These are phyloP conservation scores for Pythium guiyangense DNA, from an alignment of 352 stramenopile genomes.

Conservation along the genomic window DNA sequence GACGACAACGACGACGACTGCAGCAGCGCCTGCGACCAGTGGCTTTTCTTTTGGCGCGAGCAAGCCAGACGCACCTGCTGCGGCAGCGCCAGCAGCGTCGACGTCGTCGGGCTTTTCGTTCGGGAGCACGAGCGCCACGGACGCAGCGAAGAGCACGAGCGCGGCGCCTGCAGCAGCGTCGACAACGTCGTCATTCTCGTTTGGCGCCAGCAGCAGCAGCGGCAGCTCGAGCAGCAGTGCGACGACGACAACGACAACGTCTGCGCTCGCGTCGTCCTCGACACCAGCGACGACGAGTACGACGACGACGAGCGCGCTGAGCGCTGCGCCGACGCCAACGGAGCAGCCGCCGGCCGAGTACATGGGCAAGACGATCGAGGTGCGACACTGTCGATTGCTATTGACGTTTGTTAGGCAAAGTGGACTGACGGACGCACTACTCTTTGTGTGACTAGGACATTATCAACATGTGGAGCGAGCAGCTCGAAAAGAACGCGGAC, in stretches of 20 bases:
- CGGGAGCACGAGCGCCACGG: too few species aligned
- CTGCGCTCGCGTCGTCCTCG: slow-evolving; percentile 6
- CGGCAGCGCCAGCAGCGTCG: neutral
- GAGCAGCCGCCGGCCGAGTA: slow-evolving; percentile 80
- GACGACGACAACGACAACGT: slow-evolving; percentile 19
- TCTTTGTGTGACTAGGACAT: slow-evolving; percentile 46
- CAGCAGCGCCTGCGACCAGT: neutral
- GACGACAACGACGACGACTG: neutral
- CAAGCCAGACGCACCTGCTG: neutral
- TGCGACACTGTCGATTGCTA: slow-evolving; percentile 7
- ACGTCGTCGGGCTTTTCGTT: too few species aligned
- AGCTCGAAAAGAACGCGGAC: slow-evolving; percentile 78
- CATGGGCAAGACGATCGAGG: slow-evolving; percentile 82
- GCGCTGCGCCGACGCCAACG: slow-evolving; percentile 28
- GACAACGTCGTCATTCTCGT: slow-evolving; percentile 9
- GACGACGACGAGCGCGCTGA: slow-evolving; percentile 12
- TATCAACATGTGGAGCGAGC: slow-evolving; percentile 89
- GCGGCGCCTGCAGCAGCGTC: slow-evolving; percentile 1
- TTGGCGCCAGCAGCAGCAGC: slow-evolving; percentile 2
- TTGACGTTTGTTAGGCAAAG: too few species aligned
- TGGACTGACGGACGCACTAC: neutral
- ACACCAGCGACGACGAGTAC: neutral
- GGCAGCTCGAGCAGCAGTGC: slow-evolving; percentile 9
- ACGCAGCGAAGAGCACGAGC: neutral
- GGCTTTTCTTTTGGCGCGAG: slow-evolving; percentile 1